These are phyloP conservation scores for Phlebiopsis gigantea DNA, from an alignment of 768 basidiomycete genomes.

Conservation along the genomic window DNA sequence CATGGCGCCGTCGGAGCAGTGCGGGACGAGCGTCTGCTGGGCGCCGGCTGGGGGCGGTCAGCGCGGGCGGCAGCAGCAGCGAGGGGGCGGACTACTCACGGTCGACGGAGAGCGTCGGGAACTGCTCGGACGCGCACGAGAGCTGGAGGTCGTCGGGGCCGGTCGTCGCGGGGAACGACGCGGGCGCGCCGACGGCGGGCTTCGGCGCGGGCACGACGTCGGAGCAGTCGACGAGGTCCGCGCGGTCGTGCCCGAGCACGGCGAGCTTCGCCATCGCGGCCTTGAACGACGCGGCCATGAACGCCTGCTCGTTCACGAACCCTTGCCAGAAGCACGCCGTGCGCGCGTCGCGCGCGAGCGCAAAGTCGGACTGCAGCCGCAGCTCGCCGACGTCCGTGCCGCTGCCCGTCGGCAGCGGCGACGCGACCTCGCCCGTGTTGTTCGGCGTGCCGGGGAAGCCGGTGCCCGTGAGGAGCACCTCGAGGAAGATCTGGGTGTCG, in stretches of 20 bases:
- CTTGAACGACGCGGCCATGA: constrained; percentile 15
- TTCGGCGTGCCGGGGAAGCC: constrained; percentile 28
- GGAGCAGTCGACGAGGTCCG: constrained; percentile 20
- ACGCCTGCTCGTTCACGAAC: constrained; percentile 25
- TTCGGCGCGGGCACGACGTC: constrained; percentile 21
- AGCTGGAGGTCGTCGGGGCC: constrained; percentile 9
- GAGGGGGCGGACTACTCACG: not conserved
- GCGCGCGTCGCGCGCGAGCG: constrained; percentile 29
- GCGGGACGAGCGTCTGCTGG: constrained; percentile 6
- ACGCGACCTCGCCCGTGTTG: constrained; percentile 35
- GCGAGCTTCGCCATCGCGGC: constrained; percentile 23
- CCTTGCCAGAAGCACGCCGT: constrained; percentile 47
- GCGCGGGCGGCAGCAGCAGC: not conserved
- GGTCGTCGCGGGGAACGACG: constrained; percentile 7
- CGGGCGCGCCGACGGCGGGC: constrained; percentile 12
- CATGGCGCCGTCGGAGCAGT: constrained; percentile 12
- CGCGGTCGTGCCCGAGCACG: constrained; percentile 17
- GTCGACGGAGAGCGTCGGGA: constrained; percentile 9
- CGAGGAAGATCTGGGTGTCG: constrained; percentile 22
- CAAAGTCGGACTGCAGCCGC: constrained; percentile 39
- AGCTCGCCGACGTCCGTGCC: constrained; percentile 29
- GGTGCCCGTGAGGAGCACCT: constrained; percentile 21
- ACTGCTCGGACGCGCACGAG: not conserved
- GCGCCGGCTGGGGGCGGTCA: constrained; percentile 1
- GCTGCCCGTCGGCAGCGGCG: constrained; percentile 24